Conservation (phyloP, 768 basidiomycete species). For the Trametes punicea region DNA sequence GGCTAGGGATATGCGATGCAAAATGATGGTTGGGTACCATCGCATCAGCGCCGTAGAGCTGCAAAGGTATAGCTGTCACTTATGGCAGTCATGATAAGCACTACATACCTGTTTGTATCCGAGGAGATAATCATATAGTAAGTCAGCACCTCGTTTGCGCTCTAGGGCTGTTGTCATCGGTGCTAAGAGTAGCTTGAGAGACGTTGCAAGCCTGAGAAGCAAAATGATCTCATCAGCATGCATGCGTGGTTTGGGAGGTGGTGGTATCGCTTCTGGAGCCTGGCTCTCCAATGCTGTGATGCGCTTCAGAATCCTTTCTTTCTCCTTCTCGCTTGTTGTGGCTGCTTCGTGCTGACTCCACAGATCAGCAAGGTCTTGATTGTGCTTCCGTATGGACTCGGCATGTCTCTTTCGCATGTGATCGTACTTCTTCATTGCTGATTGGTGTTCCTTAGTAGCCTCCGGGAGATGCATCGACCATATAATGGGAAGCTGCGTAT, state of each 20-base stretch:
- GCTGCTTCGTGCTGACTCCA: neutral
- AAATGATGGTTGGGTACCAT: conserved; percentile 34
- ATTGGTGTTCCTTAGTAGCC: neutral
- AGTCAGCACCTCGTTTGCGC: neutral
- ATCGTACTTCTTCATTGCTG: neutral
- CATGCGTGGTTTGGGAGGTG: neutral
- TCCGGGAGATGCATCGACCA: neutral
- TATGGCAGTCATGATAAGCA: neutral
- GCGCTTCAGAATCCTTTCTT: neutral
- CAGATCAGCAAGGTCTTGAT: neutral
- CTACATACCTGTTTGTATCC: neutral
- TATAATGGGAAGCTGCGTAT: neutral
- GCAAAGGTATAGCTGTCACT: neutral
- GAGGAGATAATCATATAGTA: neutral
- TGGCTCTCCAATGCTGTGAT: neutral
- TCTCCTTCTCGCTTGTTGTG: neutral
- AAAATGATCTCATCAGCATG: neutral
- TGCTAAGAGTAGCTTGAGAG: neutral
- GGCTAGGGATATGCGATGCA: conserved; percentile 26
- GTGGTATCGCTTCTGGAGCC: neutral
- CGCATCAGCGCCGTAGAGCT: conserved; percentile 26
- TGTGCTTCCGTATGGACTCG: neutral
- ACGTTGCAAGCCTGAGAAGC: neutral
- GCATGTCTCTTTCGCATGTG: neutral
- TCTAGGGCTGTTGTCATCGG: neutral